Evolutionary conservation across 2,329 filamentous ascomycete genomes (phyloP).

Genomic region (Eutypa lata): DNA sequence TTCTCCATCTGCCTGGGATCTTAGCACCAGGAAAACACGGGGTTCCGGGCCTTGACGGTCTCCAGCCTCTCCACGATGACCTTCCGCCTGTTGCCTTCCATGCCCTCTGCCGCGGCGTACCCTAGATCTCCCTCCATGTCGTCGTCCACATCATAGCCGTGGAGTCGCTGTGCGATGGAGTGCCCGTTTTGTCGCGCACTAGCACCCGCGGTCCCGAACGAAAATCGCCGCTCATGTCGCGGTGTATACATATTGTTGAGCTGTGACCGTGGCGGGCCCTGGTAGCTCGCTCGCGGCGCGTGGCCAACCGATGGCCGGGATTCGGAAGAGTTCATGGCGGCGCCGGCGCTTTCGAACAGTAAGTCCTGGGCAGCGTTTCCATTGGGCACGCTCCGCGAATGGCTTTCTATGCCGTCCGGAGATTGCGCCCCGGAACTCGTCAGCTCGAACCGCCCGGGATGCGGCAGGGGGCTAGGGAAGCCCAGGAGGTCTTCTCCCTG

Average conservation of each 20-base stretch:
- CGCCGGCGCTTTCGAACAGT: not conserved
- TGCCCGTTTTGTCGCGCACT: constrained; percentile 43
- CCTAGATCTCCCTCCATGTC: constrained; percentile 90
- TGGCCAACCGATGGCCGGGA: constrained; percentile 10
- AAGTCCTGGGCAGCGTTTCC: constrained; percentile 3
- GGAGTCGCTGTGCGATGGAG: constrained; percentile 52
- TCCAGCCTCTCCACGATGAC: constrained; percentile 96
- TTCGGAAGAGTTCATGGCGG: constrained; percentile 4
- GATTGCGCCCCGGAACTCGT: constrained; percentile 42
- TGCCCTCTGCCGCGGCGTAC: constrained; percentile 88
- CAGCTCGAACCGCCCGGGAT: constrained; percentile 73
- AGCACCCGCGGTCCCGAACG: constrained; percentile 45
- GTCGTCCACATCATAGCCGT: constrained; percentile 51
- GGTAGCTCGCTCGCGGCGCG: constrained; percentile 33
- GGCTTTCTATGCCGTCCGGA: constrained; percentile 30
- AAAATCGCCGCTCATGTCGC: constrained; percentile 51
- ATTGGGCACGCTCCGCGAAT: constrained; percentile 15
- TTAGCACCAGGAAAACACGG: constrained; percentile 97
- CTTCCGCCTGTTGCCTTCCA: constrained; percentile 86
- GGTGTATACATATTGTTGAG: constrained; percentile 43
- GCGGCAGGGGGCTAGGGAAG: constrained; percentile 63
- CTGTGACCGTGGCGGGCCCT: constrained; percentile 39
- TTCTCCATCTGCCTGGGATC: not conserved
- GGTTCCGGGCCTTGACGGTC: constrained; percentile 91
- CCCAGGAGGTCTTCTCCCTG: constrained; percentile 67